Conservation (phyloP, 2,329 filamentous ascomycete genomes). For the Colletotrichum sp. region DNA sequence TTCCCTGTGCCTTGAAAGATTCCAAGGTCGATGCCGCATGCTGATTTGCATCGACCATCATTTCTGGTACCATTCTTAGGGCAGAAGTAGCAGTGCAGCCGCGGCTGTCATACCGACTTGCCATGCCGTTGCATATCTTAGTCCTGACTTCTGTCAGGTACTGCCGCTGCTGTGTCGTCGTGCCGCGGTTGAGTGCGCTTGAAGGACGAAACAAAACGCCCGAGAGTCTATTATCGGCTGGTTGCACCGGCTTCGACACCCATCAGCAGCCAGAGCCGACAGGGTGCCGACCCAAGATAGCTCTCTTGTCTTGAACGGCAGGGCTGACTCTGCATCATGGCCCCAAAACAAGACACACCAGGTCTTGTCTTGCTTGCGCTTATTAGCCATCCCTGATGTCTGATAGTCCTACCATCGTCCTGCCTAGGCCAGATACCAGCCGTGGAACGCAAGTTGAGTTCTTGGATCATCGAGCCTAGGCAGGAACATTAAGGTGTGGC, state of each 20-base stretch:
- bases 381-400: neutral
- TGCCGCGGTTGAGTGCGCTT: neutral
- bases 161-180: conserved; percentile 5
- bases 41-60: neutral
- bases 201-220: conserved; percentile 9
- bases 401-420: neutral
- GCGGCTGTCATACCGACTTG: neutral
- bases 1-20: neutral
- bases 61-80: neutral
- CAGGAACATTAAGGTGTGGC: neutral
- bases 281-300: conserved; percentile 14
- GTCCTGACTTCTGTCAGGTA: neutral
- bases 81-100: neutral
- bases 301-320: conserved; percentile 13
- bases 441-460: neutral
- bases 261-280: neutral
- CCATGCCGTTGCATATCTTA: neutral
- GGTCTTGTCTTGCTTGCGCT: conserved; percentile 5
- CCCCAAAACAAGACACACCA: conserved; percentile 2
- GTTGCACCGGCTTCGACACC: conserved; percentile 12
- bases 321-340: conserved; percentile 15
- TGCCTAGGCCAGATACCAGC: neutral
- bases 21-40: neutral
- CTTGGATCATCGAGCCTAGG: neutral
- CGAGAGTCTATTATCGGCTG: conserved; percentile 18